A percentile compares a stretch with the other conserved stretches of the same genome.
Evolutionary conservation across 176 grass and related monocot genomes (phyloP).

Genomic region (Carex parvula): DNA sequence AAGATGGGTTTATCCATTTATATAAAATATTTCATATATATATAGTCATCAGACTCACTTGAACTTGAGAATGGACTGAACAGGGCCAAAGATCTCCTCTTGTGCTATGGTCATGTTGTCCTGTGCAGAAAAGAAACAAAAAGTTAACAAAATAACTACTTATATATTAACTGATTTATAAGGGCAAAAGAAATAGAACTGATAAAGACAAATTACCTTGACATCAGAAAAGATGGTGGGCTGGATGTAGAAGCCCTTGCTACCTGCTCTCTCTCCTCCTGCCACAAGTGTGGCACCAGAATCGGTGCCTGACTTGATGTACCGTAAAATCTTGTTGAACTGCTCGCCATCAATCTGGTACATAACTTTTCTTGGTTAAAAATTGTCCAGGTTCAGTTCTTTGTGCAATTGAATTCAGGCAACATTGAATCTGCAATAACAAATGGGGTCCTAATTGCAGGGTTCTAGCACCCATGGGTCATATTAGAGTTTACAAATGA

Average conservation of each 20-base stretch:
- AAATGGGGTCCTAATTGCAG: neutral
- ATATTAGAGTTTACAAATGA: neutral
- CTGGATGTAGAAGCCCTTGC: constrained; percentile 77
- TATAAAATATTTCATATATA: constrained; percentile 1
- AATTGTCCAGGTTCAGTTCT: neutral
- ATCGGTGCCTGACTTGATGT: constrained; percentile 58
- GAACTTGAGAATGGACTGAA: constrained; percentile 97
- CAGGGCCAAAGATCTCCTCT: constrained; percentile 93
- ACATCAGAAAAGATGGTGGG: constrained; percentile 82
- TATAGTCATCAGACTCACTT: constrained; percentile 34
- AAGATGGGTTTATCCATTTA: neutral
- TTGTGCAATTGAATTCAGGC: neutral
- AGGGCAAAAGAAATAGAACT: neutral
- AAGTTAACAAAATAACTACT: neutral
- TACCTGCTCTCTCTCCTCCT: constrained; percentile 54
- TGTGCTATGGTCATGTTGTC: constrained; percentile 77
- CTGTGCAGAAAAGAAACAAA: constrained; percentile 28
- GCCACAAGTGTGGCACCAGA: constrained; percentile 63
- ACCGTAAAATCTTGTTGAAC: constrained; percentile 75
- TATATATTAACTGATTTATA: neutral
- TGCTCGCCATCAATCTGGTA: constrained; percentile 76
- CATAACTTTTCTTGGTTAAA: constrained; percentile 1
- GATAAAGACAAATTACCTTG: constrained; percentile 32
- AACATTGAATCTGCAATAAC: neutral
- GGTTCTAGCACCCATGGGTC: too few relatives aligned